Evolutionary conservation across 2,329 filamentous ascomycete species (phyloP).

Genomic region (Fusarium chuoi): DNA sequence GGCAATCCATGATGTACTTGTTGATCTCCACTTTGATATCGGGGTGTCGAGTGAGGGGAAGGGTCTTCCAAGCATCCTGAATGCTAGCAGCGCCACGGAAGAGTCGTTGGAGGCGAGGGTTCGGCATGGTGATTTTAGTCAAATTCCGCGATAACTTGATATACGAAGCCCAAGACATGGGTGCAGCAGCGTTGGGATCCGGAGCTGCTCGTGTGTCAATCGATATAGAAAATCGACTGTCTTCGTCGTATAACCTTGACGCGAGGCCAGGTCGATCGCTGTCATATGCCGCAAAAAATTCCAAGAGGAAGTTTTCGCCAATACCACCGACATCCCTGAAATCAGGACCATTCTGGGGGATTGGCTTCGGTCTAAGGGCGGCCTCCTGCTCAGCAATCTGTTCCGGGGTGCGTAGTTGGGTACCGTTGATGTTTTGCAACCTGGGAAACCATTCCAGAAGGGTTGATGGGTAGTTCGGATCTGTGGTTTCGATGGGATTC

Average conservation of each 20-base stretch:
- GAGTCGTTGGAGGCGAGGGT: conserved; percentile 71
- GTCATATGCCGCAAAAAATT: conserved; percentile 81
- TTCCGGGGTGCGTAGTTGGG: conserved; percentile 77
- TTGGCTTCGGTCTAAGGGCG: conserved; percentile 62
- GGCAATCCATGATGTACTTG: conserved; percentile 87
- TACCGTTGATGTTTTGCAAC: conserved; percentile 79
- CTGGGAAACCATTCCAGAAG: conserved; percentile 86
- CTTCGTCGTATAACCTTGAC: conserved; percentile 77
- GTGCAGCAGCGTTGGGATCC: conserved; percentile 55
- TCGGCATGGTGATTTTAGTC: conserved; percentile 70
- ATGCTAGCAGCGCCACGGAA: conserved; percentile 74
- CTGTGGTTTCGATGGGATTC: conserved; percentile 75
- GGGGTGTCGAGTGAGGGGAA: conserved; percentile 81
- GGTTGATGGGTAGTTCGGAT: conserved; percentile 72
- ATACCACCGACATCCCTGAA: conserved; percentile 80
- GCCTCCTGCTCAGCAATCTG: conserved; percentile 68
- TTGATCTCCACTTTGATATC: conserved; percentile 72
- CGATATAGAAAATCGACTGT: conserved; percentile 79
- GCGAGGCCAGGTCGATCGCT: conserved; percentile 72
- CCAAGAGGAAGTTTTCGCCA: conserved; percentile 78
- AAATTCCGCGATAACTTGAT: conserved; percentile 84
- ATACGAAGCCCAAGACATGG: conserved; percentile 76
- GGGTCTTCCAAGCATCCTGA: conserved; percentile 71
- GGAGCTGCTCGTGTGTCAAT: conserved; percentile 71
- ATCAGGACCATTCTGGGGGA: conserved; percentile 72